phyloP scores from a whole-genome alignment of 2,329 filamentous ascomycete genomes.

The Paraphaeosphaeria minitans region DNA sequence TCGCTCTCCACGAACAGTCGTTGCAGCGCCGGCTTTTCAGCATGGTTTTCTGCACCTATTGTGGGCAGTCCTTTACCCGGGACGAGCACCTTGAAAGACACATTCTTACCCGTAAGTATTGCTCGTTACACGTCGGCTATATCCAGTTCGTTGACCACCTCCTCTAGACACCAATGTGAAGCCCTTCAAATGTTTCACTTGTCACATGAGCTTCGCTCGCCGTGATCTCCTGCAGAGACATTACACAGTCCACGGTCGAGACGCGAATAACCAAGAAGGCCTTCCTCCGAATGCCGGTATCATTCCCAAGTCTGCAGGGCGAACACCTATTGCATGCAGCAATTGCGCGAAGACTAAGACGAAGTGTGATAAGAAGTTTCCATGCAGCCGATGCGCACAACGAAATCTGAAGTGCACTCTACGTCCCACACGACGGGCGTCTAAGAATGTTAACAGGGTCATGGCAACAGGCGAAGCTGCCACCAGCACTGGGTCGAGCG shows the following conservation, averaged over 20 bases:
- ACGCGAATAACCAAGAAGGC: constrained; percentile 56
- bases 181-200: constrained; percentile 60
- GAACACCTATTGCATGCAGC: constrained; percentile 59
- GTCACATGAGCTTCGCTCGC: constrained; percentile 60
- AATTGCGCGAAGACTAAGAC: constrained; percentile 61
- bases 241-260: constrained; percentile 58
- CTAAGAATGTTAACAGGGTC: constrained; percentile 48
- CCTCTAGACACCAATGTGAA: constrained; percentile 59
- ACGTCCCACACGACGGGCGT: constrained; percentile 54
- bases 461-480: constrained; percentile 27
- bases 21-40: constrained; percentile 19
- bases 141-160: constrained; percentile 14
- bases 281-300: constrained; percentile 55
- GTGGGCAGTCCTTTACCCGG: constrained; percentile 58
- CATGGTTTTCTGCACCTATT: constrained; percentile 61
- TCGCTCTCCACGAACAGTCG: constrained; percentile 3
- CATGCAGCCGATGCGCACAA: constrained; percentile 58
- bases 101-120: constrained; percentile 56
- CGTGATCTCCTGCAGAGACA: constrained; percentile 58
- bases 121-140: neutral
- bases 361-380: constrained; percentile 61
- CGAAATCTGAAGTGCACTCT: constrained; percentile 55
- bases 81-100: constrained; percentile 60
- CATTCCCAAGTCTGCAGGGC: constrained; percentile 58
- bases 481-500: constrained; percentile 40